Base-by-base conservation (phyloP, 1,284 basidiomycete genomes). In the Fistulinella cinereoalba region DNA sequence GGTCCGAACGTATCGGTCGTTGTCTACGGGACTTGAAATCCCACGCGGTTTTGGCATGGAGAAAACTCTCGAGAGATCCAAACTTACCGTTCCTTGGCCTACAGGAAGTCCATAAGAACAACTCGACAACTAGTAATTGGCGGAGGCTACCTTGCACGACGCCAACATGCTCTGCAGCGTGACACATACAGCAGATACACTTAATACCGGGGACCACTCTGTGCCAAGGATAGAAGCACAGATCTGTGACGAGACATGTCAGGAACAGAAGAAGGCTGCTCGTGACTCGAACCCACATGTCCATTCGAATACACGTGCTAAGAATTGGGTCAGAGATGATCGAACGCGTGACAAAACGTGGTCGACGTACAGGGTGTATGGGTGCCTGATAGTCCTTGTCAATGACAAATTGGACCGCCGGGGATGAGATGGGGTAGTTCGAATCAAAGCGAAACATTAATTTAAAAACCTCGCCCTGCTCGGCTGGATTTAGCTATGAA, bases 131-230 rank as follows among this genome's bases (percentile, higher is more conserved):
- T 13, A 15, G n/a, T 23, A 13, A 13, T 9, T 7, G n/a, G 21
- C 9, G 24, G 8, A 34, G 57, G 67, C 44, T 50, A 87, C 88
- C 80, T 86, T 89, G 77, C 85, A 89, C 11, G 88, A 91, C 18
- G 87, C 88, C 47, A 92, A 74, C 88, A 92, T 92, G 58, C 88
- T 90, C 70, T 92, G 88, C 39, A 92, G 66, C 8, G 88, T 91
- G 33, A 91, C 79, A 60, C 88, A 90, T 33, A 92, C 79, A 3
- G 87, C 76, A 31, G 83, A 71, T 23, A 89, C 86, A 52, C 83
- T 88, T 51, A 92, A 67, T 19, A 91, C 88, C 1, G 89, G 89
- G 18, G 87, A 89, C 89, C 88, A 92, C 56, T 91, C 88, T 55
- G 79, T 87, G 15, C 88, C 88, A 6, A 92, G 77, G 53, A 92